Percentiles rank a stretch among this genome's conserved stretches.
Conservation (phyloP, 1,139 yeast species). For the Candida neerlandica region DNA sequence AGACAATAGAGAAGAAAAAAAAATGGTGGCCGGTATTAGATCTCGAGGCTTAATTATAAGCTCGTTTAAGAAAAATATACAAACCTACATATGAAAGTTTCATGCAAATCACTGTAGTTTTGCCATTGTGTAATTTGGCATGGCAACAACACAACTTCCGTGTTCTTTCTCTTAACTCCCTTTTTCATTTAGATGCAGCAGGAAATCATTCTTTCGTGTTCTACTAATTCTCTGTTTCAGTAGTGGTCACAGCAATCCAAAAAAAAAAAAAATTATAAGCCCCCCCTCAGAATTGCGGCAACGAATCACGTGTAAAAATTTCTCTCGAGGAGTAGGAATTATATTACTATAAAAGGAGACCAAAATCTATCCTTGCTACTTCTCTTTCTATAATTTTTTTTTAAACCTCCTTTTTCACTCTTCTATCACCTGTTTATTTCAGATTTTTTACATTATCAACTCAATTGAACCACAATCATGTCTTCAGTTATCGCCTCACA, state of each 20-base stretch:
- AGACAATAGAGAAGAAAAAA: neutral
- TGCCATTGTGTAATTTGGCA: too few species aligned
- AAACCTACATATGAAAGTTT: neutral
- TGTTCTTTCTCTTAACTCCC: too few species aligned
- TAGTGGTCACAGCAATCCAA: neutral
- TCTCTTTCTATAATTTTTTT: neutral
- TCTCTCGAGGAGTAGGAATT: neutral
- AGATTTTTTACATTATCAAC: neutral
- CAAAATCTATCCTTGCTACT: neutral
- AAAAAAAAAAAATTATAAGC: neutral
- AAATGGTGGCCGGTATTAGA: neutral
- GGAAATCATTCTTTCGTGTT: neutral
- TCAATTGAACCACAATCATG: conserved; percentile 24
- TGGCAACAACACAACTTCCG: too few species aligned
- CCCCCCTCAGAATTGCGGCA: neutral
- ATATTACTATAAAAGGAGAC: neutral
- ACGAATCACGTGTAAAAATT: neutral
- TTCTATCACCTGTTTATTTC: neutral
- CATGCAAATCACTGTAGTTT: too few species aligned
- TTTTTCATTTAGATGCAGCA: too few species aligned
- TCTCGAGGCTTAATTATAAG: too few species aligned
- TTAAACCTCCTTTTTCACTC: neutral
- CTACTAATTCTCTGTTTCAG: neutral
- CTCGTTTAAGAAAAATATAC: neutral
- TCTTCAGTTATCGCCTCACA: conserved; percentile 58